These are phyloP conservation scores for Tolypocladium sp. DNA, from an alignment of 2,329 filamentous ascomycete genomes.

Conservation along the genomic window DNA sequence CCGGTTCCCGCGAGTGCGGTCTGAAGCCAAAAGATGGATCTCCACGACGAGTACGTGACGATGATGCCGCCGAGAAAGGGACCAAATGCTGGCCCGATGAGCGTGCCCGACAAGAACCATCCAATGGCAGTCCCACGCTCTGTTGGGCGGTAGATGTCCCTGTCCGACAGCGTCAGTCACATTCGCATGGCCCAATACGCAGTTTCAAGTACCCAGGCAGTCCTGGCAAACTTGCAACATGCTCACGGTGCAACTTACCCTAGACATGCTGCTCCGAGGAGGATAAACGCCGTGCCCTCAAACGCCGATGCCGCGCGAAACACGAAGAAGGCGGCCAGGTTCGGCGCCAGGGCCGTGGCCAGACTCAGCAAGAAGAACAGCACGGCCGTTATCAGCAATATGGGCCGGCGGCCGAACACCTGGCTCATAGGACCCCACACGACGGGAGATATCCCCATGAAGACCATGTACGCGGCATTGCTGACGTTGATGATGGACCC, in stretches of 20 bases:
- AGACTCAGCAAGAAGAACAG: slow-evolving; percentile 63
- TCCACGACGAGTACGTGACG: slow-evolving; percentile 65
- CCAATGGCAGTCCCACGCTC: slow-evolving; percentile 64
- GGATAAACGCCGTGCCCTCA: slow-evolving; percentile 65
- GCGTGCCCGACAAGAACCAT: slow-evolving; percentile 63
- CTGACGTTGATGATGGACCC: slow-evolving; percentile 62
- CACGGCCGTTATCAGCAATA: slow-evolving; percentile 47
- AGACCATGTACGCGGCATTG: slow-evolving; percentile 66
- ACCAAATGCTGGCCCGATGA: slow-evolving; percentile 63
- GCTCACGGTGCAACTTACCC: slow-evolving; percentile 30
- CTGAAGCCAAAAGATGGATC: slow-evolving; percentile 71
- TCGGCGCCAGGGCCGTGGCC: slow-evolving; percentile 63
- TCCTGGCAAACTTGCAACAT: not conserved
- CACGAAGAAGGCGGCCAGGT: slow-evolving; percentile 61
- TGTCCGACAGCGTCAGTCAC: slow-evolving; percentile 8
- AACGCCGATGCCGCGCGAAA: slow-evolving; percentile 69
- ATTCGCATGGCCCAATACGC: not conserved
- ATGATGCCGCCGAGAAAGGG: slow-evolving; percentile 68
- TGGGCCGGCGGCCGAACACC: slow-evolving; percentile 49
- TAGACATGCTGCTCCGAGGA: slow-evolving; percentile 62
- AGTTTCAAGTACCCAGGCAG: not conserved
- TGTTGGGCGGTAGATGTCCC: slow-evolving; percentile 54
- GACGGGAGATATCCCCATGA: slow-evolving; percentile 62
- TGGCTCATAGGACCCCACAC: slow-evolving; percentile 67
- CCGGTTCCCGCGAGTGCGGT: slow-evolving; percentile 56